Evolutionary conservation across 2,329 filamentous ascomycete species (phyloP).

Genomic region (Chalaropsis thielavioides): DNA sequence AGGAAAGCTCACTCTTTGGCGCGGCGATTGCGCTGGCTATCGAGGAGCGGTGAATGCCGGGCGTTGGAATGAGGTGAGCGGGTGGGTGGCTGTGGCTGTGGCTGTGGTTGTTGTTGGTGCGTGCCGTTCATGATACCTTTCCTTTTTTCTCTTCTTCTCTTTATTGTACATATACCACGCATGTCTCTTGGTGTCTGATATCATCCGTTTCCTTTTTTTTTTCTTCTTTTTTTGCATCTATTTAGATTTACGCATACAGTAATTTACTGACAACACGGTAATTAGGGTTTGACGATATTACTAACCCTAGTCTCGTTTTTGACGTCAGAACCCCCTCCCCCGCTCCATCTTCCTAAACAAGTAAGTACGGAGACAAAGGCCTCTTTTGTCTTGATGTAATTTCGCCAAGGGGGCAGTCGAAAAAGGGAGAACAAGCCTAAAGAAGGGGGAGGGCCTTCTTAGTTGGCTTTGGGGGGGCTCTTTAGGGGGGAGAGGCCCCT

Average conservation of each 20-base stretch:
- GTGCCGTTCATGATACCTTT: neutral
- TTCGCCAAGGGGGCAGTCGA: neutral
- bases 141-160: neutral
- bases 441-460: neutral
- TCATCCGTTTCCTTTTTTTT: too few relatives aligned
- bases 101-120: neutral
- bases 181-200: neutral
- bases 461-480: neutral
- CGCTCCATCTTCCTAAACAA: neutral
- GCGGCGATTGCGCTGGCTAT: conserved; percentile 55
- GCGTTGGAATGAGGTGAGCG: neutral
- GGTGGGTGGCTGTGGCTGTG: neutral
- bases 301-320: neutral
- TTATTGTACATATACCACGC: neutral
- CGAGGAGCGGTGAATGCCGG: conserved; percentile 21
- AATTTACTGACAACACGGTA: too few relatives aligned
- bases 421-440: neutral
- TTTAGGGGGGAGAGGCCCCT: neutral
- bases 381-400: conserved; percentile 4
- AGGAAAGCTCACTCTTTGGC: conserved; percentile 61
- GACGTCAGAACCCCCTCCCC: neutral
- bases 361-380: neutral
- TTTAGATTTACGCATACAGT: neutral
- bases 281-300: neutral
- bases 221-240: neutral